Percentiles rank a stretch among this genome's conserved stretches.
phyloP scores from a whole-genome alignment of 495 filamentous ascomycete species.

The Neurospora tetrasperma region DNA sequence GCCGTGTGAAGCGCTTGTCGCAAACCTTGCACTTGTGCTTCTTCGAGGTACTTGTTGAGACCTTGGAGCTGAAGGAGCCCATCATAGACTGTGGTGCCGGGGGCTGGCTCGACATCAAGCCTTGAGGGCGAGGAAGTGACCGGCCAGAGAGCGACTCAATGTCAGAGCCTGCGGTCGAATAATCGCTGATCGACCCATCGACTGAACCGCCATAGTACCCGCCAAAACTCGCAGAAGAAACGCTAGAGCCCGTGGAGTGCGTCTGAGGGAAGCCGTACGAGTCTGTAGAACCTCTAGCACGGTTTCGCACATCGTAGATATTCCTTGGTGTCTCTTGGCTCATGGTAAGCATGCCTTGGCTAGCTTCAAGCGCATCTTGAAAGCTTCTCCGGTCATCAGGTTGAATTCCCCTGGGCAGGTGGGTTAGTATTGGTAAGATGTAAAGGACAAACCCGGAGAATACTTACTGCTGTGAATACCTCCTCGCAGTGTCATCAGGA shows the following conservation, averaged over 20 bases:
- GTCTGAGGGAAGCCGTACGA: slow-evolving; percentile 87
- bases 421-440: background rate
- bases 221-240: slow-evolving; percentile 66
- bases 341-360: slow-evolving; percentile 82
- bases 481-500: slow-evolving; percentile 54
- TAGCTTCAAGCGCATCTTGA: slow-evolving; percentile 77
- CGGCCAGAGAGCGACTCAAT: slow-evolving; percentile 71
- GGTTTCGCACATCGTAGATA: slow-evolving; percentile 61
- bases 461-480: slow-evolving; percentile 87
- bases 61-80: slow-evolving; percentile 96
- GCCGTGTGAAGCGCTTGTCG: slow-evolving; percentile 95
- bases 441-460: slow-evolving; percentile 46
- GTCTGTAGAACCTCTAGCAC: slow-evolving; percentile 60
- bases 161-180: slow-evolving; percentile 79
- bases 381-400: slow-evolving; percentile 57
- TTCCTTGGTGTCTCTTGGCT: slow-evolving; percentile 84
- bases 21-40: slow-evolving; percentile 99
- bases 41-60: slow-evolving; percentile 93
- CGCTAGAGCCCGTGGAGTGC: slow-evolving; percentile 89
- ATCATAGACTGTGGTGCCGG: slow-evolving; percentile 96
- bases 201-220: slow-evolving; percentile 78
- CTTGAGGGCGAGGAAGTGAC: slow-evolving; percentile 70
- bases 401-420: slow-evolving; percentile 39
- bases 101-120: slow-evolving; percentile 56
- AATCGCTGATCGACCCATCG: slow-evolving; percentile 89